A percentile compares a stretch with the other conserved stretches of the same genome.
Evolutionary conservation across 2,329 filamentous ascomycete genomes (phyloP).

Genomic region (Arachnopeziza araneosa): DNA sequence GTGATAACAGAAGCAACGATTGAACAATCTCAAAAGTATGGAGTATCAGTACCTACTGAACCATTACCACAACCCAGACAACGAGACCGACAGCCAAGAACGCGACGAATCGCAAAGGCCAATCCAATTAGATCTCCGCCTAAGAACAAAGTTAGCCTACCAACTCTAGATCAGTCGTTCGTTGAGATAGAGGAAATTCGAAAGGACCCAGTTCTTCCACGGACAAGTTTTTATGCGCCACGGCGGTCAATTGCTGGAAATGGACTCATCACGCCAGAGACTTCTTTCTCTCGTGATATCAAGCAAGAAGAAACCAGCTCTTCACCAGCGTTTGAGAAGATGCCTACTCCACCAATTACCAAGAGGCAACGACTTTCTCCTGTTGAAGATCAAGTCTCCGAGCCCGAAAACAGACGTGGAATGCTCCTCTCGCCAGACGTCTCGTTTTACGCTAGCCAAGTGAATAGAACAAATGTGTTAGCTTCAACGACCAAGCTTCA

Average conservation of each 20-base stretch:
- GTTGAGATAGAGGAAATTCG: neutral
- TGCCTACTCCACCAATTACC: neutral
- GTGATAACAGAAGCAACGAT: neutral
- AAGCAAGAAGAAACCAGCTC: neutral
- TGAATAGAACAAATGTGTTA: neutral
- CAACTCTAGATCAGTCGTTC: neutral
- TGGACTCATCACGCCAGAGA: neutral
- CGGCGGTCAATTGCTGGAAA: neutral
- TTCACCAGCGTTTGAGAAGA: neutral
- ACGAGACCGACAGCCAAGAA: neutral
- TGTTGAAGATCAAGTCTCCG: neutral
- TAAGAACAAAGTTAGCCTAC: neutral
- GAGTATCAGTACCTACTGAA: neutral
- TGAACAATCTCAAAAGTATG: neutral
- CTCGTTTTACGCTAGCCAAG: neutral
- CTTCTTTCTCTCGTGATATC: neutral
- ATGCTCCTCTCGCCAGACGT: neutral
- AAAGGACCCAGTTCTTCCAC: neutral
- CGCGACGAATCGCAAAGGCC: neutral
- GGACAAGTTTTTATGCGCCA: neutral
- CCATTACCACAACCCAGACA: neutral
- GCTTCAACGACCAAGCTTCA: neutral
- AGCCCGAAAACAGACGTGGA: too few species aligned
- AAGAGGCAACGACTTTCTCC: neutral
- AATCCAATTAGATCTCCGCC: neutral